Conservation (phyloP, 1,284 basidiomycete species). For the Ganoderma sinense region DNA sequence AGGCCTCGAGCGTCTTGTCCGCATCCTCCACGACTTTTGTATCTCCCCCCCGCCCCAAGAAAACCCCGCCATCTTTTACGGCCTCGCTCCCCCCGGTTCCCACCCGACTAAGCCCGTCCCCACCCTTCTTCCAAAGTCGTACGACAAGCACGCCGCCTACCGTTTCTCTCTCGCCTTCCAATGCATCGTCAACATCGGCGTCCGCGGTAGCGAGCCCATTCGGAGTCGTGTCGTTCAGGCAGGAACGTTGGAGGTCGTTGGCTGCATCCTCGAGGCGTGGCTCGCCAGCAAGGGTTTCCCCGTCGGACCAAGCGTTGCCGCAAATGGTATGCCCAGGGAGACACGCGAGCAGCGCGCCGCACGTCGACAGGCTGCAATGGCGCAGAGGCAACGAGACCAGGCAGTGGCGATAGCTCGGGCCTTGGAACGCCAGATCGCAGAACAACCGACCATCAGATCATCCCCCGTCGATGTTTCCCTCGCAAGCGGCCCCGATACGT, state of each 20-base stretch:
- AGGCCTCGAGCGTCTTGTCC: conserved; percentile 94
- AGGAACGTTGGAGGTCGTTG: conserved; percentile 93
- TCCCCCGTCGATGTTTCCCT: conserved; percentile 16
- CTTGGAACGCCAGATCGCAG: conserved; percentile 58
- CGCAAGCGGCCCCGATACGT: conserved; percentile 13
- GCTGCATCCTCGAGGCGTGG: conserved; percentile 95
- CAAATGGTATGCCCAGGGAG: conserved; percentile 70
- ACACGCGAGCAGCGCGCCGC: conserved; percentile 74
- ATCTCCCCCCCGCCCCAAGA: conserved; percentile 79
- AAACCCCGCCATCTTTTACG: conserved; percentile 76
- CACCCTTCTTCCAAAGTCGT: conserved; percentile 69
- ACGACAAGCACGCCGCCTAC: conserved; percentile 86
- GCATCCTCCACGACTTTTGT: conserved; percentile 91
- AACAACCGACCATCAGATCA: conserved; percentile 26
- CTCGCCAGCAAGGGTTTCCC: conserved; percentile 85
- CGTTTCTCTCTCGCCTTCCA: conserved; percentile 95
- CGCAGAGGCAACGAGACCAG: conserved; percentile 65
- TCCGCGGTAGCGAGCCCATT: conserved; percentile 94
- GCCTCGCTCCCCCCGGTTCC: conserved; percentile 67
- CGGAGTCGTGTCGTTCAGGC: conserved; percentile 95
- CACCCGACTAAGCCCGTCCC: conserved; percentile 61
- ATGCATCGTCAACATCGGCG: conserved; percentile 97
- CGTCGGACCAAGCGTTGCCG: conserved; percentile 71
- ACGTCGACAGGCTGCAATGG: conserved; percentile 59
- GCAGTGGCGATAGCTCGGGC: conserved; percentile 64